These are phyloP conservation scores for Debaryomyces nepalensis DNA, from an alignment of 1,139 yeast species.

Conservation along the genomic window DNA sequence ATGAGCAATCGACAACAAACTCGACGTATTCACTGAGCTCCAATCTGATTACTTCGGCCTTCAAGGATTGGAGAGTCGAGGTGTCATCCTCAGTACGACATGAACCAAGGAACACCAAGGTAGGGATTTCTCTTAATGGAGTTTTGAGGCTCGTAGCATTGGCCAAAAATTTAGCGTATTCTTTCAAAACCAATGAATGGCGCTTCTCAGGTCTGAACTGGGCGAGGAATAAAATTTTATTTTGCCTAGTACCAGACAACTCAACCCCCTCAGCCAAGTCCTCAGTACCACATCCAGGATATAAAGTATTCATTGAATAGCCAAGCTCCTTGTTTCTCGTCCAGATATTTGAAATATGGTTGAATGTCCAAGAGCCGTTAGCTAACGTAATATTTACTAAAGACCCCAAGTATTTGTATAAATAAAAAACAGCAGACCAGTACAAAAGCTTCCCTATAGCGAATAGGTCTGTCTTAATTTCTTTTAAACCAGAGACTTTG, in stretches of 20 bases:
- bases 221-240: constrained; percentile 75
- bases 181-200: constrained; percentile 67
- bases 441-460: constrained; percentile 59
- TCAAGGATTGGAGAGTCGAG: constrained; percentile 56
- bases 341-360: constrained; percentile 74
- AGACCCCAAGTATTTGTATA: constrained; percentile 71
- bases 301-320: constrained; percentile 53
- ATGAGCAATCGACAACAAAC: constrained; percentile 78
- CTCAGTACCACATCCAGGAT: constrained; percentile 88
- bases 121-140: constrained; percentile 41
- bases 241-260: constrained; percentile 41
- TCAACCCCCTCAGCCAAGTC: constrained; percentile 29
- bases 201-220: constrained; percentile 97
- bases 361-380: constrained; percentile 90
- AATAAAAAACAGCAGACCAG: constrained; percentile 67
- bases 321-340: constrained; percentile 31
- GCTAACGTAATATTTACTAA: constrained; percentile 70
- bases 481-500: constrained; percentile 20
- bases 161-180: constrained; percentile 59
- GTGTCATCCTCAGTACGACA: constrained; percentile 76
- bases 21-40: constrained; percentile 56
- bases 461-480: constrained; percentile 24
- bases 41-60: constrained; percentile 49
- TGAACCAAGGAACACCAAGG: constrained; percentile 79
- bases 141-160: constrained; percentile 24